Percentiles rank a stretch among this genome's conserved stretches.
Conservation (phyloP, 2,329 filamentous ascomycete genomes). For the Neofusicoccum sp. region DNA sequence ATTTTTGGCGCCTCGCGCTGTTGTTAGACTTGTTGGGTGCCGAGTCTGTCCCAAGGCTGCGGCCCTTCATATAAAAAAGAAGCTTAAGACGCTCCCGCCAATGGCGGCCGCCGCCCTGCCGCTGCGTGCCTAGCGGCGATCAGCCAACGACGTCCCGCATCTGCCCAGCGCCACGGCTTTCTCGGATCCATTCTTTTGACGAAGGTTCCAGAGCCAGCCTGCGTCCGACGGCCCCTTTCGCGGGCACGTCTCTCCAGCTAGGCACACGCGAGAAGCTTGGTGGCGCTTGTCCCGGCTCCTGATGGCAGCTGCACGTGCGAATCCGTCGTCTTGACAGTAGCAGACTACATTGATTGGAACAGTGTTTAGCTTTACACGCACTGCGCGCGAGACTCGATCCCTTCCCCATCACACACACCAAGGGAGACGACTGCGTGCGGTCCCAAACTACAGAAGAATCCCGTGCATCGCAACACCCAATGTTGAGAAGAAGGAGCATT, state of each 20-base stretch:
- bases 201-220: neutral
- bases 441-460: slow-evolving; percentile 5
- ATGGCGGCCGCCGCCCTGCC: neutral
- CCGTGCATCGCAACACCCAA: neutral
- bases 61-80: slow-evolving; percentile 10
- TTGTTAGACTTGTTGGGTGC: neutral
- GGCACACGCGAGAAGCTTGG: slow-evolving; percentile 1
- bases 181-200: neutral
- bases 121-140: neutral
- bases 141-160: neutral
- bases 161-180: neutral
- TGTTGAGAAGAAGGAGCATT: neutral
- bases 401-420: neutral
- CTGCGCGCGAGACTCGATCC: slow-evolving; percentile 5
- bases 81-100: slow-evolving; percentile 2
- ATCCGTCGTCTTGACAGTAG: neutral
- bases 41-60: neutral
- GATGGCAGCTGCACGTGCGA: neutral
- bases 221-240: neutral
- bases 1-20: neutral
- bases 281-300: neutral
- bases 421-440: neutral
- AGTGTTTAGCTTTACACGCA: slow-evolving; percentile 13
- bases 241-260: neutral
- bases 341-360: slow-evolving; percentile 11